Base-by-base conservation (phyloP, 768 basidiomycete genomes). In the Leccinum boreale region DNA sequence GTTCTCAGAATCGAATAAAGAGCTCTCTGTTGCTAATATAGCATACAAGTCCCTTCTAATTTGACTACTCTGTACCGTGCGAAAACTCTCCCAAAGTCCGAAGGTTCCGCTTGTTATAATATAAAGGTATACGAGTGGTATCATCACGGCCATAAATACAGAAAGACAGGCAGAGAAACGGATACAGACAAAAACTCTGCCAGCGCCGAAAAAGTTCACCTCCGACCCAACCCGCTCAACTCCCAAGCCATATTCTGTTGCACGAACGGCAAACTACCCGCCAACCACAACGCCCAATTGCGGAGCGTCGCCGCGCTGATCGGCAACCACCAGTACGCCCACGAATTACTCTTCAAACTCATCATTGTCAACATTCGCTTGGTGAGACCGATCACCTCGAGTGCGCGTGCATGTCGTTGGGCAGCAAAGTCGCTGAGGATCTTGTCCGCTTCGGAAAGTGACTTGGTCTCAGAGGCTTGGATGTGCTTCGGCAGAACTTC, bases 271-370 rank as follows among this genome's bases (percentile, higher is more conserved):
- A 77, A 35, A 53, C 47, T 62, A 3, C 65, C 62, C 8, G 23
- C 23, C 23, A 46, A 6, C 45, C 45, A 46, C 21, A 46, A 21
- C 12, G 15, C 45, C 45, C 45, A 46, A 24, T 46, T 15, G 5
- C 45, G 19, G 21, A 46, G 21, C 14, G 45, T 46, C 23, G 23
- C 45, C 36, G 64, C 55, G 56, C 67, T 70, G 8, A 68, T 57
- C 0, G 72, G 75, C 24, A 74, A 45, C 65, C 70, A 71, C 69
- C 69, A 63, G 23, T 26, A 62, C 9, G 60, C 10, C 58, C 57
- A 26, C 4, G 56, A 46, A 4, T 26, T 15, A 12, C 55, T 28
- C 24, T 67, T 64, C 50, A 67, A 53, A 11, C 69, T 65, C 29
- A 69, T 56, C 11, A 69, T 36, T 3, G 61, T 56, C 33, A 73